Base-by-base conservation (phyloP, 352 stramenopile genomes). In the Phytophthora colocasiae region DNA sequence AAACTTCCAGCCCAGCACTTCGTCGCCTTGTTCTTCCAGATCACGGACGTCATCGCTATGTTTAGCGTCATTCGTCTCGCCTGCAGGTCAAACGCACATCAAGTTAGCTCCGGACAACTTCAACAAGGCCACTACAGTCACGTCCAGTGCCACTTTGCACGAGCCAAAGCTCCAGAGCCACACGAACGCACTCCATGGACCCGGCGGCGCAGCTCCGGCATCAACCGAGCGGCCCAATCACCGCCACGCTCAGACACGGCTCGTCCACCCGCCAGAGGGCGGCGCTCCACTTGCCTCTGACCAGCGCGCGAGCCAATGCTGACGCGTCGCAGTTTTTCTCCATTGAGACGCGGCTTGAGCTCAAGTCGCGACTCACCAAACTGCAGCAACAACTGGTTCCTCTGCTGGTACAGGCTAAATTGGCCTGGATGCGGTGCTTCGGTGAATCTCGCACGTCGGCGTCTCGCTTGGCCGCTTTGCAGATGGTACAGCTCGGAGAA, bases 361-460 rank as follows among this genome's bases (percentile, higher is more conserved):
- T 89, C 41, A 81, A 82, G 47, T 57, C 83, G 31, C 69, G 70
- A 5, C 69, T 91, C 4, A 45, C 40, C 4, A 66, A 51, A 11
- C 63, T 89, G 29, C 81, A 90, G 43, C 38, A 54, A 6, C 56
- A 78, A 32, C 72, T 91, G 9, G 52, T 58, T 7, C 58, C 62
- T 10, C 59, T 88, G 39, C 62, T 92, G 3, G 57, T 90, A n/a
- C 73, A 78, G 34, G 61, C 65, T 26, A 88, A 90, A 44, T 56
- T 91, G 36, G 79, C 78, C 24, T 91, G 81, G 80, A 88, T 90
- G 81, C 73, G 77, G 51, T 90, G 81, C 60, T 87, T 65, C 41
- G 34, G 52, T 26, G 55, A 71, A 29, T 36, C 55, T 19, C 17
- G 17, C 14, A 44, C 50, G 41, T 1, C 41, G 27, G 8, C 39